These are phyloP conservation scores for Mortierella sp. DNA, from an alignment of 371 early-diverging fungal species.

Conservation along the genomic window DNA sequence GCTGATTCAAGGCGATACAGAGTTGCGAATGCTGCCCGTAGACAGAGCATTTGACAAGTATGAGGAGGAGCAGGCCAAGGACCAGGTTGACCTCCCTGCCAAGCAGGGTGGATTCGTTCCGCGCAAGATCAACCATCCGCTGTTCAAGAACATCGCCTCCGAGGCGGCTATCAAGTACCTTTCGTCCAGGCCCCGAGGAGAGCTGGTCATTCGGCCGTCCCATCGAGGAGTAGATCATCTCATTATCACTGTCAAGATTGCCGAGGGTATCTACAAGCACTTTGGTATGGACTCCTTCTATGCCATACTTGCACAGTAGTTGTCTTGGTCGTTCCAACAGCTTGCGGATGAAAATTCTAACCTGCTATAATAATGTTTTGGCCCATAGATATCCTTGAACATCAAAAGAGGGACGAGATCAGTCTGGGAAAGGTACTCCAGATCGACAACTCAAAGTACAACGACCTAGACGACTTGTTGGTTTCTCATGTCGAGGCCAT, in stretches of 20 bases:
- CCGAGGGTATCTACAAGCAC: slow-evolving; percentile 89
- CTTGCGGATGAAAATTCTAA: background rate
- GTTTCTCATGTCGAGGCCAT: slow-evolving; percentile 92
- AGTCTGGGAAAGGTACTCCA: slow-evolving; percentile 70
- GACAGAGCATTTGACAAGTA: slow-evolving; percentile 82
- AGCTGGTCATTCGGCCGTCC: slow-evolving; percentile 93
- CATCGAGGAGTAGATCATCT: slow-evolving; percentile 90
- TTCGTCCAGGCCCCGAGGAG: slow-evolving; percentile 77
- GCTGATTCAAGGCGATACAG: slow-evolving; percentile 64
- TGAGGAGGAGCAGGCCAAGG: slow-evolving; percentile 70
- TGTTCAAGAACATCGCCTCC: slow-evolving; percentile 83
- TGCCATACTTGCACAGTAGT: no score
- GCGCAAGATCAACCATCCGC: slow-evolving; percentile 87
- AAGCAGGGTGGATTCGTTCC: slow-evolving; percentile 61
- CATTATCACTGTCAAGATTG: slow-evolving; percentile 95
- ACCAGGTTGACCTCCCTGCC: slow-evolving; percentile 67
- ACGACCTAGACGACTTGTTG: slow-evolving; percentile 93
- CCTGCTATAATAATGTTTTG: background rate
- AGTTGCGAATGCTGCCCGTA: slow-evolving; percentile 61
- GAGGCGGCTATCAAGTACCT: slow-evolving; percentile 85
- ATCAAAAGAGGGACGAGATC: slow-evolving; percentile 78
- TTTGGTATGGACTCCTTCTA: slow-evolving; percentile 63
- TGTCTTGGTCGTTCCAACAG: no score
- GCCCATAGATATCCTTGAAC: slow-evolving; percentile 78
- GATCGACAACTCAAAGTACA: slow-evolving; percentile 76